Evolutionary conservation across 805 yeast genomes (phyloP).

Genomic region (Sungouiozyma intestinalis): DNA sequence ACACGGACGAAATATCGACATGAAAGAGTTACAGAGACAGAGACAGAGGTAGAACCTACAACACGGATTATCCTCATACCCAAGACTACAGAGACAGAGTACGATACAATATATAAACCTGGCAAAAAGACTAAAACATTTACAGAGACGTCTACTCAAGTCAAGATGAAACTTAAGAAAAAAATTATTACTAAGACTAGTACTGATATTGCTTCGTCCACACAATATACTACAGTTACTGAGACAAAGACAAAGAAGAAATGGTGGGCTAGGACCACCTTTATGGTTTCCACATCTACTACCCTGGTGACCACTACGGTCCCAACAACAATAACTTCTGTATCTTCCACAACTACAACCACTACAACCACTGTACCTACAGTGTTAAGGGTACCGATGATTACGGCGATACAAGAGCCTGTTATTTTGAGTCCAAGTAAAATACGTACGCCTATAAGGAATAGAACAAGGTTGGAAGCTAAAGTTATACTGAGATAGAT

Average conservation of each 20-base stretch:
- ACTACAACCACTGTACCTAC: slow-evolving; percentile 7
- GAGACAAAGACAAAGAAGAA: slow-evolving; percentile 7
- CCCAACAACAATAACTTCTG: slow-evolving; percentile 3
- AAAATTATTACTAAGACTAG: slow-evolving; percentile 9
- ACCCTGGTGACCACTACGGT: slow-evolving; percentile 5
- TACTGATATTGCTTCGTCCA: slow-evolving; percentile 18
- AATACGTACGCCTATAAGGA: not conserved
- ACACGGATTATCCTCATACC: slow-evolving; percentile 15
- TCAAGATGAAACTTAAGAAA: slow-evolving; percentile 7
- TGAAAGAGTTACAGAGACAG: slow-evolving; percentile 15
- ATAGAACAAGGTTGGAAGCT: not conserved
- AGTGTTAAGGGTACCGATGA: not conserved
- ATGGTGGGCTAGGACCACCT: slow-evolving; percentile 5
- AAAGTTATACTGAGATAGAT: not conserved
- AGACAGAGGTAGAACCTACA: slow-evolving; percentile 15
- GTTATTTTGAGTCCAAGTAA: not conserved
- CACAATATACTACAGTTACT: slow-evolving; percentile 16
- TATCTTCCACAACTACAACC: slow-evolving; percentile 9
- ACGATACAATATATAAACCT: slow-evolving; percentile 7
- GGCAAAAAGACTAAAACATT: slow-evolving; percentile 8
- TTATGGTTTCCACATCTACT: slow-evolving; percentile 7
- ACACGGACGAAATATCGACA: slow-evolving; percentile 13
- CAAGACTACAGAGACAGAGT: slow-evolving; percentile 11
- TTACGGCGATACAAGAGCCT: not conserved
- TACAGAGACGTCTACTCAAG: slow-evolving; percentile 10